phyloP scores from a whole-genome alignment of 2,329 filamentous ascomycete species.

The Fusarium newnesense region DNA sequence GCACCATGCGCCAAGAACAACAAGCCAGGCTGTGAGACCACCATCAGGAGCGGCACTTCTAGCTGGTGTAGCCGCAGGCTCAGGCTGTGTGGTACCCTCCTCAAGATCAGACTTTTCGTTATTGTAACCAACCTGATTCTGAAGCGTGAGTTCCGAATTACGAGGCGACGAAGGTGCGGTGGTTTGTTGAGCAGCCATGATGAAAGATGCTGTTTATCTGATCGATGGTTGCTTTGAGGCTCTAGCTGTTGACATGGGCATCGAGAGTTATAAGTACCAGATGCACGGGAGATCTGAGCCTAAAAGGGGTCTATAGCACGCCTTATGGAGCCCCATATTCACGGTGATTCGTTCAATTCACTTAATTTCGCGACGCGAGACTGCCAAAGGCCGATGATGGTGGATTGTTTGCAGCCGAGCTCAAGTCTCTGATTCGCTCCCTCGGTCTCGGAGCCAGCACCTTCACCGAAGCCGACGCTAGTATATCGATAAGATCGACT shows the following conservation, averaged over 20 bases:
- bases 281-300: neutral
- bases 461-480: neutral
- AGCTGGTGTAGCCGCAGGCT: neutral
- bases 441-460: neutral
- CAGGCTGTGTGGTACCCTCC: constrained; percentile 9
- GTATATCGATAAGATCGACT: neutral
- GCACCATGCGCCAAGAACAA: constrained; percentile 54
- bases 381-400: neutral
- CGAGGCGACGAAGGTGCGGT: constrained; percentile 5
- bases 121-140: neutral
- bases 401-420: neutral
- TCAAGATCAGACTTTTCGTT: constrained; percentile 26
- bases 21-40: constrained; percentile 50
- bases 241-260: constrained; percentile 8
- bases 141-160: constrained; percentile 22
- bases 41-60: constrained; percentile 22
- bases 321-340: constrained; percentile 3
- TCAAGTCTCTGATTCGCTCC: neutral
- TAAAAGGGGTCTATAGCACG: neutral
- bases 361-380: constrained; percentile 25
- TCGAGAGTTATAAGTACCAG: constrained; percentile 10
- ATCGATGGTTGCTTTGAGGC: neutral
- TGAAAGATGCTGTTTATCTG: neutral
- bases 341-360: neutral
- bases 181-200: constrained; percentile 7